phyloP scores from a whole-genome alignment of 176 grass and related monocot species.

The Musa troglodytarum region DNA sequence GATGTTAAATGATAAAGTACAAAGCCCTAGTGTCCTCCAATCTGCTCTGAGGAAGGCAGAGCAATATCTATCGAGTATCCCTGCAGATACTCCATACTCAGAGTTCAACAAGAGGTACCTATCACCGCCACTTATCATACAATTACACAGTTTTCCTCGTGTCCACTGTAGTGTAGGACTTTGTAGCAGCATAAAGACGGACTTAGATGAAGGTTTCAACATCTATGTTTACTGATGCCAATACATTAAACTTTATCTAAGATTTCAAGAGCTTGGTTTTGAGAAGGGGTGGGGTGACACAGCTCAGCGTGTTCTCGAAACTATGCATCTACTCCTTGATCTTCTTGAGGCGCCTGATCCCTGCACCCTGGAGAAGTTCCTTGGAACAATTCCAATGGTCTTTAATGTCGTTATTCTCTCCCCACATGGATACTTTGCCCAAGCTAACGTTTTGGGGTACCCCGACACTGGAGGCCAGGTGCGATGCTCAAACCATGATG shows the following conservation, averaged over 20 bases:
- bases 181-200: neutral
- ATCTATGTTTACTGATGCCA: slow-evolving; percentile 2
- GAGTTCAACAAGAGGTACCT: slow-evolving; percentile 68
- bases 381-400: slow-evolving; percentile 75
- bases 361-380: slow-evolving; percentile 87
- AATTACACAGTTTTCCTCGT: neutral
- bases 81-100: slow-evolving; percentile 60
- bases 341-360: slow-evolving; percentile 98
- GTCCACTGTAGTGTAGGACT: neutral
- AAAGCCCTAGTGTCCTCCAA: slow-evolving; percentile 64
- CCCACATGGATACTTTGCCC: slow-evolving; percentile 94
- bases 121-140: neutral
- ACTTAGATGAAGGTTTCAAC: neutral
- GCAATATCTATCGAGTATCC: slow-evolving; percentile 52
- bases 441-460: slow-evolving; percentile 96
- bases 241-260: slow-evolving; percentile 22
- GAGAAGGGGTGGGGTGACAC: slow-evolving; percentile 97
- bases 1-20: slow-evolving; percentile 96
- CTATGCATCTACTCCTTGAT: slow-evolving; percentile 85
- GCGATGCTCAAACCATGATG: neutral
- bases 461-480: slow-evolving; percentile 98
- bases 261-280: slow-evolving; percentile 82
- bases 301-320: slow-evolving; percentile 50
- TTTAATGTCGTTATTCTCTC: slow-evolving; percentile 98
- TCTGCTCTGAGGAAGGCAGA: slow-evolving; percentile 88